These are phyloP conservation scores for Diutina sp. DNA, from an alignment of 1,139 yeast genomes.

Conservation along the genomic window DNA sequence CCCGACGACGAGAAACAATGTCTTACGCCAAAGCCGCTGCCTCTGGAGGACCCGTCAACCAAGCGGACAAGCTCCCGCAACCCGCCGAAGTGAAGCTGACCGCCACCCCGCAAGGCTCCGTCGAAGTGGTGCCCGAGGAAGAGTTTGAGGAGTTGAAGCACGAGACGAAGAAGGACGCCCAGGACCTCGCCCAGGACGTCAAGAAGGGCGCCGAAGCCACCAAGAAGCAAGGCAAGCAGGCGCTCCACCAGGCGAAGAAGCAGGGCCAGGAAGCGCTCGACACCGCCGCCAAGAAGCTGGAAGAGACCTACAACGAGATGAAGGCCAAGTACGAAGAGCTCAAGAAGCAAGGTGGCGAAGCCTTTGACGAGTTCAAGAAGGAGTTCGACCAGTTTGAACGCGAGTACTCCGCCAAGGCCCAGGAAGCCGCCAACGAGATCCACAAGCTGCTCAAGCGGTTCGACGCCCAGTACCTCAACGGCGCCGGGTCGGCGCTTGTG, in stretches of 20 bases:
- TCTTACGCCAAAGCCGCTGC: slow-evolving; percentile 30
- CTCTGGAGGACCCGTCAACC: slow-evolving; percentile 19
- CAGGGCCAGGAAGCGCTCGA: slow-evolving; percentile 25
- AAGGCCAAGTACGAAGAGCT: slow-evolving; percentile 31
- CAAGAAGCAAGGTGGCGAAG: slow-evolving; percentile 12
- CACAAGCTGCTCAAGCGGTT: background rate
- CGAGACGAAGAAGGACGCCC: slow-evolving; percentile 8
- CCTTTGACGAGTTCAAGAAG: slow-evolving; percentile 10
- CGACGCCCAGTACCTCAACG: background rate
- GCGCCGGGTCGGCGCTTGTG: background rate
- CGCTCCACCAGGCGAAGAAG: slow-evolving; percentile 29
- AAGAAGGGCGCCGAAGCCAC: slow-evolving; percentile 6
- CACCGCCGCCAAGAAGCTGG: slow-evolving; percentile 20
- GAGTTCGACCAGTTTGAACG: background rate
- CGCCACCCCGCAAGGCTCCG: slow-evolving; percentile 13
- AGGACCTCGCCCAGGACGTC: background rate
- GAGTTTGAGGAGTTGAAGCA: slow-evolving; percentile 18
- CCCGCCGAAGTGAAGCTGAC: slow-evolving; percentile 13
- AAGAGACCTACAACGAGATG: slow-evolving; percentile 24
- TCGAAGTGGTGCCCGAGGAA: slow-evolving; percentile 15
- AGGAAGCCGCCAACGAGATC: background rate
- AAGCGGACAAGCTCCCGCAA: slow-evolving; percentile 13
- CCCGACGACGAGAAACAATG: slow-evolving; percentile 3
- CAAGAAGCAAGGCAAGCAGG: slow-evolving; percentile 17
- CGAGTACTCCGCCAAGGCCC: background rate